Percentiles rank a stretch among this genome's conserved stretches.
These are phyloP conservation scores for Tolypocladium pustulatum DNA, from an alignment of 2,329 filamentous ascomycete species.

Conservation along the genomic window DNA sequence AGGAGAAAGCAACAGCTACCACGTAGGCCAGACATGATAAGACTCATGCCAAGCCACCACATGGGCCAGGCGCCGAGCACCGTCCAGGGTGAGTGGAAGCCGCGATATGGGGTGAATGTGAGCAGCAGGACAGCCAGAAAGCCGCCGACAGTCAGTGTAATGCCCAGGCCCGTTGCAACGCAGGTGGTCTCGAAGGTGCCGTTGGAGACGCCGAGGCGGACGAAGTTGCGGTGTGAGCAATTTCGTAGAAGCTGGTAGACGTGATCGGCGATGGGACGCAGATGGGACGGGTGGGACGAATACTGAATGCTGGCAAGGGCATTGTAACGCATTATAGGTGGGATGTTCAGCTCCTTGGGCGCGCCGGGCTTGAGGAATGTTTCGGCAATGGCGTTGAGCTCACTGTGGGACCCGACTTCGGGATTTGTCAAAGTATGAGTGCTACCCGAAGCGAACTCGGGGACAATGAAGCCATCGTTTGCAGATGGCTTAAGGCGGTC, in stretches of 20 bases:
- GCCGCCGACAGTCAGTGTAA: slow-evolving; percentile 26
- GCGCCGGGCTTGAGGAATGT: slow-evolving; percentile 29
- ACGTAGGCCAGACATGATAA: slow-evolving; percentile 32
- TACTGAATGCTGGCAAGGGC: slow-evolving; percentile 24
- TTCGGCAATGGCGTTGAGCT: slow-evolving; percentile 28
- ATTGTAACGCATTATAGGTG: slow-evolving; percentile 26
- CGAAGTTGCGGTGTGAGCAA: slow-evolving; percentile 39
- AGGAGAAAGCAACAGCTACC: slow-evolving; percentile 37
- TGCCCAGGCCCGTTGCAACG: slow-evolving; percentile 31
- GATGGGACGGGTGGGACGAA: slow-evolving; percentile 23
- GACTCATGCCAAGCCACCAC: slow-evolving; percentile 32
- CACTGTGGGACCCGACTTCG: slow-evolving; percentile 5
- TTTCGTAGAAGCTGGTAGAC: slow-evolving; percentile 33
- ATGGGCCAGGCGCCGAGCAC: slow-evolving; percentile 32
- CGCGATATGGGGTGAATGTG: slow-evolving; percentile 24
- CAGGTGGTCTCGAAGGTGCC: slow-evolving; percentile 38
- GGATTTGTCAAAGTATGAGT: background rate
- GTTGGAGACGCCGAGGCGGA: slow-evolving; percentile 43
- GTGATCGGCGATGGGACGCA: slow-evolving; percentile 34
- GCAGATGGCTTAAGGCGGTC: background rate
- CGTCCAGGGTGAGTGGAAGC: slow-evolving; percentile 29
- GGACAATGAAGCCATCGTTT: background rate
- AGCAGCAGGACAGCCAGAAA: slow-evolving; percentile 29
- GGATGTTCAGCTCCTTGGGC: slow-evolving; percentile 37
- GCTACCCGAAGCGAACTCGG: background rate